These are phyloP conservation scores for Leishmania guyanensis DNA, from an alignment of 208 protist genomes.

Conservation along the genomic window DNA sequence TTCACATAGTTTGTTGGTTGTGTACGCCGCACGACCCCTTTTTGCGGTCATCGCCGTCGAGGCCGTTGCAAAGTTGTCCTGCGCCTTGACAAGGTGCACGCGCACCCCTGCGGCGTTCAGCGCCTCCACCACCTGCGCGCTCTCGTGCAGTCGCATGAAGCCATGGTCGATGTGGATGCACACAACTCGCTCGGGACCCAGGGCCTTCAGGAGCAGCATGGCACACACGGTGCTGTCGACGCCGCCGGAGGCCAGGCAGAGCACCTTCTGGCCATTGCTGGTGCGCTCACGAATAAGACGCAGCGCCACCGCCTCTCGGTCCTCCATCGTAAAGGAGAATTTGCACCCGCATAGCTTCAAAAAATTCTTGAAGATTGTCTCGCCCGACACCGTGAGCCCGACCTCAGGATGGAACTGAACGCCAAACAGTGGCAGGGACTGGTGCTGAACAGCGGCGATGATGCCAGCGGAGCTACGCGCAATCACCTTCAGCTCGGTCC, in stretches of 20 bases:
- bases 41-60: conserved; percentile 76
- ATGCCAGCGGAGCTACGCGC: conserved; percentile 74
- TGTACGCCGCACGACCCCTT: conserved; percentile 51
- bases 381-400: conserved; percentile 94
- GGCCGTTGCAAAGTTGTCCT: conserved; percentile 76
- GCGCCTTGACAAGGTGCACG: conserved; percentile 75
- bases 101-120: conserved; percentile 74
- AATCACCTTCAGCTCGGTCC: conserved; percentile 55
- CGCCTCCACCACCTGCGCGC: conserved; percentile 75
- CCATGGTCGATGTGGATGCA: conserved; percentile 98
- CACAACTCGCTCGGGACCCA: conserved; percentile 94
- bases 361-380: conserved; percentile 95
- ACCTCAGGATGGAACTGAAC: conserved; percentile 99
- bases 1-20: conserved; percentile 61
- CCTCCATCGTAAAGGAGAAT: conserved; percentile 85
- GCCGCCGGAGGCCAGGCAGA: conserved; percentile 97
- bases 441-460: conserved; percentile 84
- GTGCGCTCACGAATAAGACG: conserved; percentile 89
- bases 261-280: conserved; percentile 85
- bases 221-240: conserved; percentile 98
- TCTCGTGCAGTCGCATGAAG: conserved; percentile 97
- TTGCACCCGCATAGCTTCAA: conserved; percentile 79
- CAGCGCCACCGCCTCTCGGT: conserved; percentile 90
- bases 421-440: conserved; percentile 74
- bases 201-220: conserved; percentile 94